Base-by-base conservation (phyloP, 306 rosid genomes). In the Castanea sativa region DNA sequence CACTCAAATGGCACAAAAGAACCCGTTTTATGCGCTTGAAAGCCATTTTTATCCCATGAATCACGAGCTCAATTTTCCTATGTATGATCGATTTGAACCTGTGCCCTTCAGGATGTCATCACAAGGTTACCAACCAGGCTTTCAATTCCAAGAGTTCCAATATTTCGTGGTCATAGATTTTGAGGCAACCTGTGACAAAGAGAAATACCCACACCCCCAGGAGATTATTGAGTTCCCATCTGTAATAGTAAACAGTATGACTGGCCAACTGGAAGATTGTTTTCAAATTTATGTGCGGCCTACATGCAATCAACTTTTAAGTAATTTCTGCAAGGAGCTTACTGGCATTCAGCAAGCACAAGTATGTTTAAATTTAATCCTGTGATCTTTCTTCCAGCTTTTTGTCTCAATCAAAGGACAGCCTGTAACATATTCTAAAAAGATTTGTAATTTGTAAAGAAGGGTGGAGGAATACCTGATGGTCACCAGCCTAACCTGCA, bases 141-240 rank as follows among this genome's bases (percentile, higher is more conserved):
- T 74, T 38, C 51, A 53, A 18, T 61, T 32, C n/a, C 83, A 80
- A 74, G 83, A 80, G 74, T 80, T 80, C 70, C 78, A 80, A 55
- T 80, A 80, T 74, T 80, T 73, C 55, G 78, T 80, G 74, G 83
- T 80, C 70, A 80, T 80, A 63, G 83, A 80, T 58, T 80, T 80
- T 80, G 83, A 80, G 78, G 83, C 83, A 52, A 80, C 83, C 33
- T 80, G 83, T 21, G 83, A 80, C 68, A 74, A 80, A 56, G 78
- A 65, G 33, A 73, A 23, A 58, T 73, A 73, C 58, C 83, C 83
- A 65, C 67, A 55, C 30, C 79, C 83, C 8, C 79, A 80, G 67
- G 83, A 73, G 69, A 80, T 80, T 38, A 80, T 80, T 32, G 83
- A 80, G 11, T 80, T 80, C 68, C 83, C 83, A 53, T 64, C 83